Conservation (phyloP, 352 stramenopile species). For the Phytopythium aichiense region DNA sequence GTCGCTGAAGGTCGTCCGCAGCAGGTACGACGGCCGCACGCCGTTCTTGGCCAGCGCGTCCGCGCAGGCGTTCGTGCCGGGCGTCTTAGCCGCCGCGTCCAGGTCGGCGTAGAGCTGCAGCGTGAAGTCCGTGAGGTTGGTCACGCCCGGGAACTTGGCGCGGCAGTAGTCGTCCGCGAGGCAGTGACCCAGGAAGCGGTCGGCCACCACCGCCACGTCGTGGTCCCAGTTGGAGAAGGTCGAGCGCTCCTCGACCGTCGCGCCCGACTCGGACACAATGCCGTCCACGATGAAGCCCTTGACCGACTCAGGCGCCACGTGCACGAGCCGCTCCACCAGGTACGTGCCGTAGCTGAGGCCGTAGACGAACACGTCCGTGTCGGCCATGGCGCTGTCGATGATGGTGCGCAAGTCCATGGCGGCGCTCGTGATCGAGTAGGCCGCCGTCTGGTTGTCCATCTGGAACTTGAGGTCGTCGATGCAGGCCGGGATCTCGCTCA, state of each 20-base stretch:
- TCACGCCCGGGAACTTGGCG: conserved; percentile 51
- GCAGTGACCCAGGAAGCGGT: conserved; percentile 55
- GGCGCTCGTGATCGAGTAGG: conserved; percentile 70
- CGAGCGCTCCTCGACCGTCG: conserved; percentile 43
- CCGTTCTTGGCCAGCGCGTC: conserved; percentile 37
- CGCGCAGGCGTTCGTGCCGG: conserved; percentile 40
- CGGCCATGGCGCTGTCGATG: conserved; percentile 37
- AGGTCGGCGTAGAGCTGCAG: conserved; percentile 47
- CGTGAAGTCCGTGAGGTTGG: conserved; percentile 44
- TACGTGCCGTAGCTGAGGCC: conserved; percentile 78
- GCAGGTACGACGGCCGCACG: conserved; percentile 54
- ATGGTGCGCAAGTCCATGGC: conserved; percentile 58
- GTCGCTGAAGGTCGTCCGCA: conserved; percentile 59
- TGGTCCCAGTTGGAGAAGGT: conserved; percentile 83
- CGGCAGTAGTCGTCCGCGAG: conserved; percentile 56
- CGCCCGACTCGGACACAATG: conserved; percentile 57
- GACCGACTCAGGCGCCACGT: conserved; percentile 40
- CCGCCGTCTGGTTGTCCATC: conserved; percentile 63
- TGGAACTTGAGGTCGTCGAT: conserved; percentile 72
- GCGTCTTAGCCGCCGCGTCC: conserved; percentile 39
- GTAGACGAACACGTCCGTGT: conserved; percentile 67
- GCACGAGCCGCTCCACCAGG: conserved; percentile 56
- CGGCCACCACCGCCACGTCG: conserved; percentile 56
- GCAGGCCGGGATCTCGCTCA: conserved; percentile 58
- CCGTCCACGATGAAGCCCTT: conserved; percentile 58